Evolutionary conservation across 1,139 yeast genomes (phyloP).

Genomic region (Suhomyces anneliseae): DNA sequence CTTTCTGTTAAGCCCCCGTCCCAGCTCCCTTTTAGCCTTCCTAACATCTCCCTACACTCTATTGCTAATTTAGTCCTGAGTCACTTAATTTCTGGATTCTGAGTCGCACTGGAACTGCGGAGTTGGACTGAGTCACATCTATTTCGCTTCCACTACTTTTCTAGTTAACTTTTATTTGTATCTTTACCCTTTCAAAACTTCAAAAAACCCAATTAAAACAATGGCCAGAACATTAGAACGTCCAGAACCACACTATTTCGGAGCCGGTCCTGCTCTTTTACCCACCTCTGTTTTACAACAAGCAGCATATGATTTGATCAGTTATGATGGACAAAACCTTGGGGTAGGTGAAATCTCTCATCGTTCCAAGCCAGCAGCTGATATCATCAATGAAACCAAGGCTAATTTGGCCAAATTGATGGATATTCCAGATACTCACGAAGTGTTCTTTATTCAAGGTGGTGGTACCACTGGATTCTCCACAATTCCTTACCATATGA

Average conservation of each 20-base stretch:
- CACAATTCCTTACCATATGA: constrained; percentile 76
- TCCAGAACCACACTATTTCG: constrained; percentile 81
- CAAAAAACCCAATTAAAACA: background rate
- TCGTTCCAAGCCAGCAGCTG: constrained; percentile 79
- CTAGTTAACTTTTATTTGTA: no score
- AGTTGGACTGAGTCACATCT: no score
- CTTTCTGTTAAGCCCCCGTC: no score
- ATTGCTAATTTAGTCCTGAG: no score
- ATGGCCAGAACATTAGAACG: constrained; percentile 43
- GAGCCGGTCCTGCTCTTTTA: constrained; percentile 95
- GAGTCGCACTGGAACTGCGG: no score
- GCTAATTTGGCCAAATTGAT: constrained; percentile 60
- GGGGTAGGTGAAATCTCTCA: constrained; percentile 97
- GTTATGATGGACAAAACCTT: constrained; percentile 65
- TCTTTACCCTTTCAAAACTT: background rate
- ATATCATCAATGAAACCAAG: constrained; percentile 77
- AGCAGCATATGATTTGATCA: constrained; percentile 80
- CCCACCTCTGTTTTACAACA: constrained; percentile 82
- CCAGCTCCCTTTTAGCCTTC: no score
- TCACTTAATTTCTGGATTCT: no score
- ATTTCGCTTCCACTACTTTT: no score
- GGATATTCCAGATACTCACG: constrained; percentile 86
- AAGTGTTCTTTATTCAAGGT: constrained; percentile 92
- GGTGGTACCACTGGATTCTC: constrained; percentile 98
- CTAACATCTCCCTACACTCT: no score